Evolutionary conservation across 1,284 basidiomycete species (phyloP), one percentile per base, ranked within the genome.

Genomic region (Austroboletus novae-zelandiae): DNA sequence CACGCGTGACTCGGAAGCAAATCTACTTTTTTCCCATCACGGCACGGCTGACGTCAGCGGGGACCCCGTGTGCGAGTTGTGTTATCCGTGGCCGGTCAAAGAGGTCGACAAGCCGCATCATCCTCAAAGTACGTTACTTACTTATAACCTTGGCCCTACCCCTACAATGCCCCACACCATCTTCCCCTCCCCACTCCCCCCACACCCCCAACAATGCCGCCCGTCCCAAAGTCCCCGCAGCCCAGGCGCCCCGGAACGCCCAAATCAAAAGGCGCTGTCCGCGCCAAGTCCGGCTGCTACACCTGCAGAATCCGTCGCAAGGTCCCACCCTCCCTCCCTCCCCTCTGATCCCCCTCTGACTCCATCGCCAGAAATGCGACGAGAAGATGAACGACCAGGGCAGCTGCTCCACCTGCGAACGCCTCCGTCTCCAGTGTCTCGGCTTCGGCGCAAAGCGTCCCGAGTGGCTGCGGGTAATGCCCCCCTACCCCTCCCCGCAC

Each of bases 201-300:
- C 13, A 6, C 18, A 17, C 5, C 25, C 9, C 14, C 20, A 9
- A 11, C 32, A 50, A 69, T 77, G 70, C 73, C 75, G 30, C 57
- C 64, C 42, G 59, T 67, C 4, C 58, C 68, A 41, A 71, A 73
- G 65, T 65, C 72, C 14, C 60, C 70, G 25, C 76, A 76, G 69
- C 71, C 74, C 25, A 47, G 65, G 34, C 54, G 64, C 58, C 59
- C 71, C 66, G 79, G 79, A 62, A 74, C 79, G 66, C 77, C 83
- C 57, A 89, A 89, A 67, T 75, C 80, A 57, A 90, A 89, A 76
- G 85, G 85, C 68, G 83, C 84, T 47, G 78, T 84, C 43, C 83
- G 88, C 66, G 87, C 86, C 52, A 90, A 90, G 77, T 85, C 84
- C 54, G 88, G 88, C 60, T 91, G 88, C 67, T 90, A 89, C 73